phyloP scores from a whole-genome alignment of 2,329 filamentous ascomycete genomes.

The Paraphoma sp. region DNA sequence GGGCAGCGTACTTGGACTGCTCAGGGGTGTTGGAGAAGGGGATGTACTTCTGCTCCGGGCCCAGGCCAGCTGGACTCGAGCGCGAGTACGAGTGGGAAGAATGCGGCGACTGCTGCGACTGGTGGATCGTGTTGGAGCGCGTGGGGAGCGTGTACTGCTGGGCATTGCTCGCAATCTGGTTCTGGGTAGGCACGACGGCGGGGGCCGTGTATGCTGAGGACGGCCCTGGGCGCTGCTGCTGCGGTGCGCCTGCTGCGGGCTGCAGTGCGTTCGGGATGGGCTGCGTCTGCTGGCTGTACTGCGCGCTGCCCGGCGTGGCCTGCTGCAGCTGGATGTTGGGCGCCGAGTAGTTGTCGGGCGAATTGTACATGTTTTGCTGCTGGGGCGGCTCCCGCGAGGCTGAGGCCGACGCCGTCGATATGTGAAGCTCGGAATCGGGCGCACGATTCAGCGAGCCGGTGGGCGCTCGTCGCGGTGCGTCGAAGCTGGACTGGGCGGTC shows the following conservation, averaged over 20 bases:
- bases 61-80: constrained; percentile 76
- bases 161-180: constrained; percentile 57
- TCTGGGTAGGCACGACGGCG: constrained; percentile 63
- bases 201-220: constrained; percentile 65
- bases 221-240: constrained; percentile 62
- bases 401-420: constrained; percentile 53
- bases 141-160: constrained; percentile 70
- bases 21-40: constrained; percentile 70
- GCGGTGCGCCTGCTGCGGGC: constrained; percentile 59
- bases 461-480: constrained; percentile 57
- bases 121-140: constrained; percentile 69
- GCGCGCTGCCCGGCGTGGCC: constrained; percentile 54
- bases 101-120: constrained; percentile 52
- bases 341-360: constrained; percentile 57
- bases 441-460: constrained; percentile 44
- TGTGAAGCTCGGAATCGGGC: constrained; percentile 62
- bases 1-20: constrained; percentile 54
- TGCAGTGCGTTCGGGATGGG: constrained; percentile 59
- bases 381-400: constrained; percentile 20
- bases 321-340: constrained; percentile 68
- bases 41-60: constrained; percentile 67
- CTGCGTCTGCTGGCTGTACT: constrained; percentile 51
- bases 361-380: constrained; percentile 55
- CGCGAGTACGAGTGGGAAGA: constrained; percentile 71
- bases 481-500: constrained; percentile 55